Percentiles rank a stretch among this genome's conserved stretches.
Evolutionary conservation across 495 filamentous ascomycete genomes (phyloP).

Genomic region (Penicillium roqueforti): DNA sequence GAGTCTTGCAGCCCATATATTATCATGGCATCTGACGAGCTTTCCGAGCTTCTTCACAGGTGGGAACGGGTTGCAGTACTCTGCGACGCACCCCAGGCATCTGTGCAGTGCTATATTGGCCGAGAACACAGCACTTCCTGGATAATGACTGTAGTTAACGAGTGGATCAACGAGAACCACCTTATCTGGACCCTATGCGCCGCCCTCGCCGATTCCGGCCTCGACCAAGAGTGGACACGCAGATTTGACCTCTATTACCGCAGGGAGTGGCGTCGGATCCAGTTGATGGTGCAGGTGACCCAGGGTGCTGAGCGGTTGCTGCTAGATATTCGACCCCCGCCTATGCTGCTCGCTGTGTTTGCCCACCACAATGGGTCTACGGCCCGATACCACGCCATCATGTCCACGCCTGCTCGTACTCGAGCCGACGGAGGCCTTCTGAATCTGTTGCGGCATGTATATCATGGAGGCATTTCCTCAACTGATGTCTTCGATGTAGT

Average conservation of each 20-base stretch:
- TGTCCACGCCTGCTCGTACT: not conserved
- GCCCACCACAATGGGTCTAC: not conserved
- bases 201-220: not conserved
- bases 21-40: not conserved
- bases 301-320: not conserved
- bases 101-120: not conserved
- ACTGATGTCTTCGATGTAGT: not conserved
- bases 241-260: not conserved
- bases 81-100: not conserved
- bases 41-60: too few relatives aligned
- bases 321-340: not conserved
- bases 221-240: not conserved
- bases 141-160: not conserved
- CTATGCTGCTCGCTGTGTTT: not conserved
- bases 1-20: not conserved
- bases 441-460: not conserved
- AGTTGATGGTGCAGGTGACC: not conserved
- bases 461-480: not conserved
- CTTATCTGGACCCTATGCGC: not conserved
- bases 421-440: not conserved
- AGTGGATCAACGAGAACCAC: constrained; percentile 1
- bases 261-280: not conserved
- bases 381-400: not conserved
- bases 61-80: not conserved
- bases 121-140: not conserved